These are phyloP conservation scores for Gryganskiella cystojenkinii DNA, from an alignment of 192 early-diverging fungal genomes.

Conservation along the genomic window DNA sequence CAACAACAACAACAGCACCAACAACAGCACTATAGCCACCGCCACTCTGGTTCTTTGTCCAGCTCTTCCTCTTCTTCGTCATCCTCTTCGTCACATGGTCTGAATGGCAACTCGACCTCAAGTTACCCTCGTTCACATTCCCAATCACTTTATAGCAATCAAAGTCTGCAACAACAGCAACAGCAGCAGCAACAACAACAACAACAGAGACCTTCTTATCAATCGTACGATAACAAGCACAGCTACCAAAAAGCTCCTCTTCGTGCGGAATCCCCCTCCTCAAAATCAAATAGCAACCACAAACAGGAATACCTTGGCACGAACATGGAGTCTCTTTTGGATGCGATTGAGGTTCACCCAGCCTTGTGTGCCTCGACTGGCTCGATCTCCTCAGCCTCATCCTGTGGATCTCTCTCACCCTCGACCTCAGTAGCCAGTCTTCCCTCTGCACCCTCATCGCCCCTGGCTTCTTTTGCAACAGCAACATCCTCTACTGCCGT, in stretches of 20 bases:
- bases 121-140: background rate
- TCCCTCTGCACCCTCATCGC: slow-evolving; percentile 37
- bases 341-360: slow-evolving; percentile 45
- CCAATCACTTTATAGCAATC: background rate
- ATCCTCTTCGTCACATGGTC: slow-evolving; percentile 5
- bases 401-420: slow-evolving; percentile 26
- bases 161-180: slow-evolving; percentile 7
- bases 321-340: slow-evolving; percentile 48
- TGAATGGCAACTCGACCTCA: background rate
- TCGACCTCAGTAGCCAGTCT: slow-evolving; percentile 18
- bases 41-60: background rate
- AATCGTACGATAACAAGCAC: slow-evolving; percentile 42
- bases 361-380: slow-evolving; percentile 31
- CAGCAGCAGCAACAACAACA: slow-evolving; percentile 14
- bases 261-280: slow-evolving; percentile 2
- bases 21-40: background rate
- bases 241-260: slow-evolving; percentile 23
- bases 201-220: slow-evolving; percentile 26
- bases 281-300: slow-evolving; percentile 27
- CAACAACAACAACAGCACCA: background rate
- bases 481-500: slow-evolving; percentile 9
- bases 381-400: no score
- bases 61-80: slow-evolving; percentile 10
- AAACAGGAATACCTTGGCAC: slow-evolving; percentile 46
- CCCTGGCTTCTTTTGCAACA: slow-evolving; percentile 3